Base-by-base conservation (phyloP, 352 stramenopile genomes). In the Globisporangium apiculatum region DNA sequence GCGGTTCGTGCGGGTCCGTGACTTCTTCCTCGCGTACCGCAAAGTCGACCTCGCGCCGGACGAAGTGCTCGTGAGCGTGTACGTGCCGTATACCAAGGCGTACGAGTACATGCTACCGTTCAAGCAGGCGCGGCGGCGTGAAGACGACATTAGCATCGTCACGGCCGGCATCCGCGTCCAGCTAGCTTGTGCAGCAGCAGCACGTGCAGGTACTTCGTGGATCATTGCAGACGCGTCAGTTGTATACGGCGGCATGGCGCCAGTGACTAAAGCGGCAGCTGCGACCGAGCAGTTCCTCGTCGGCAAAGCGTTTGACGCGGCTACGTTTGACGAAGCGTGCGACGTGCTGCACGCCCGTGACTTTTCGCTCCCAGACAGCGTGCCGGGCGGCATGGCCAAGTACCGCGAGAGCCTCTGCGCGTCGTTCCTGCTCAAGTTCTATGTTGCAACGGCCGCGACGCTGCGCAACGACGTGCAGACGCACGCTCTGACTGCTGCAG, bases 131-230 rank as follows among this genome's bases (percentile, higher is more conserved):
- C 79, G 94, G 12, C 78, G 96, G 41, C 75, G 95, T 15, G 95
- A 99, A 70, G 96, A 99, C 72, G 96, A 99, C 68, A 99, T 99
- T 54, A 97, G 81, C 60, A 99, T 99, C 63, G 95, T 99, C 47
- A 99, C 94, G 1, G 81, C 83, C 3, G 92, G 92, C 14, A 96
- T 99, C 67, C 83, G 87, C 9, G 78, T 98, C 98, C 8, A 31
- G 24, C 2, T 31, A 31, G 69, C 79, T 41, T 76, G 70, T 8
- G 82, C 53, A 31, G 65, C 14, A 49, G 40, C 61, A 10, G 88
- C 91, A 60, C 82, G 83, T 31, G 24, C 24, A 31, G 24, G 24
- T 31, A 31, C 24, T n/a, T 73, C 83, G 7, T 98, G 83, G 70
- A 89, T 68, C 3, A 88, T 91, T 38, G 48, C 68, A 1, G 69